Conservation (phyloP, 352 stramenopile species). For the Thraustotheca clavata region DNA sequence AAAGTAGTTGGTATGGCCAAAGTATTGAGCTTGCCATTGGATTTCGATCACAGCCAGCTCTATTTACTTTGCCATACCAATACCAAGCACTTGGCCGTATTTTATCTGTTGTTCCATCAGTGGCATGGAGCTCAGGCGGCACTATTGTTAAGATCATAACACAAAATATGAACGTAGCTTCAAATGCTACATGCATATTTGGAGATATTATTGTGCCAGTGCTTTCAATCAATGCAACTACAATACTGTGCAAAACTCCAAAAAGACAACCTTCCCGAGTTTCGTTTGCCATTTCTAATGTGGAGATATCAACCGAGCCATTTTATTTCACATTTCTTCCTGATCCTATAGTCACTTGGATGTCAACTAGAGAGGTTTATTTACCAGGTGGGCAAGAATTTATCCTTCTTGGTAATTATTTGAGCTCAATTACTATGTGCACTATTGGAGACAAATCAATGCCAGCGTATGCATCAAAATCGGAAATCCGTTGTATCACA, state of each 20-base stretch:
- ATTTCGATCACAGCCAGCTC: too few species aligned
- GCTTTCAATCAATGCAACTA: conserved; percentile 38
- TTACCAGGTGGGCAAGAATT: conserved; percentile 38
- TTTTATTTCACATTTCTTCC: conserved; percentile 11
- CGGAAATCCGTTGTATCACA: not conserved
- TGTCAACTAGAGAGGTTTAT: conserved; percentile 7
- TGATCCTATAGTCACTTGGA: not conserved
- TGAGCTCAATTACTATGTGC: conserved; percentile 57
- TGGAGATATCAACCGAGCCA: conserved; percentile 25
- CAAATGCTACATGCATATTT: conserved; percentile 53
- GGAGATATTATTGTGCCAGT: conserved; percentile 22
- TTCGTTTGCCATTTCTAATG: not conserved
- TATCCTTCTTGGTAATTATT: conserved; percentile 33
- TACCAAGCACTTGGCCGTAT: conserved; percentile 42
- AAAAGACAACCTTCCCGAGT: conserved; percentile 28
- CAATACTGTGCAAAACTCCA: conserved; percentile 37
- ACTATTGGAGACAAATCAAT: conserved; percentile 40
- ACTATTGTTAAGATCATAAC: conserved; percentile 32
- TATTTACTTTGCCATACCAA: too few species aligned
- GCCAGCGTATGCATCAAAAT: conserved; percentile 20
- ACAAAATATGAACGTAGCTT: conserved; percentile 29
- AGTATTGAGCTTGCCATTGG: not conserved
- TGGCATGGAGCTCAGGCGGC: conserved; percentile 29
- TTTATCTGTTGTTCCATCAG: conserved; percentile 26
- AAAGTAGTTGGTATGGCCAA: not conserved